These are phyloP conservation scores for Aspergillus bertholletiae DNA, from an alignment of 495 filamentous ascomycete genomes.

Conservation along the genomic window DNA sequence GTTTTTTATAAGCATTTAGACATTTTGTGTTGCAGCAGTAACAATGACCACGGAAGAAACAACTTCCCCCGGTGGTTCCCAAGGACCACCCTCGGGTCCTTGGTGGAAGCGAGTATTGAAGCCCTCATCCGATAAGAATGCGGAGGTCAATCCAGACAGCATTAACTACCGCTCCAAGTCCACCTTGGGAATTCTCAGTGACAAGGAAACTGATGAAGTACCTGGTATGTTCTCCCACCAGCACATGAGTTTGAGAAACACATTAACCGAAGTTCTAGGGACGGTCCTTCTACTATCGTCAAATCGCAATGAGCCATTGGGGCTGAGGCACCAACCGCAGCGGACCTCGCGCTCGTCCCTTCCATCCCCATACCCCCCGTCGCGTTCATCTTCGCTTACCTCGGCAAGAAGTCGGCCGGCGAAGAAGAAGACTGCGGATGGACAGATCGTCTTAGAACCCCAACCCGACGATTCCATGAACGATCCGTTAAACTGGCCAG, in stretches of 20 bases:
- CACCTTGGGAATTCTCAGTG: constrained; percentile 82
- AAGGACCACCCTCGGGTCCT: background rate
- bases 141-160: constrained; percentile 3
- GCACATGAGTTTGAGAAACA: background rate
- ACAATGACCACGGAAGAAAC: background rate
- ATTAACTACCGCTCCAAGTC: constrained; percentile 50
- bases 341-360: constrained; percentile 75
- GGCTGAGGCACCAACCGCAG: constrained; percentile 69
- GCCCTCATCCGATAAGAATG: background rate
- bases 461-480: constrained; percentile 90
- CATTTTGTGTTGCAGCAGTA: no score
- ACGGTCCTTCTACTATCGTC: constrained; percentile 75
- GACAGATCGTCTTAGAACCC: constrained; percentile 82
- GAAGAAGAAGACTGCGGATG: constrained; percentile 77
- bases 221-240: constrained; percentile 59
- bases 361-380: constrained; percentile 52
- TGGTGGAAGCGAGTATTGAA: constrained; percentile 8
- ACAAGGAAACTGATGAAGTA: constrained; percentile 81
- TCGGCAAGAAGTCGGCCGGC: constrained; percentile 33
- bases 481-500: constrained; percentile 91
- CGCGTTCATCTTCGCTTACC: constrained; percentile 30
- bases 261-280: constrained; percentile 44
- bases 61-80: background rate
- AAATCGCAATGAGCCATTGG: constrained; percentile 77
- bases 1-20: no score